Evolutionary conservation across 139 green algal genomes (phyloP).

Genomic region (Pseudopediastrum boryanum): DNA sequence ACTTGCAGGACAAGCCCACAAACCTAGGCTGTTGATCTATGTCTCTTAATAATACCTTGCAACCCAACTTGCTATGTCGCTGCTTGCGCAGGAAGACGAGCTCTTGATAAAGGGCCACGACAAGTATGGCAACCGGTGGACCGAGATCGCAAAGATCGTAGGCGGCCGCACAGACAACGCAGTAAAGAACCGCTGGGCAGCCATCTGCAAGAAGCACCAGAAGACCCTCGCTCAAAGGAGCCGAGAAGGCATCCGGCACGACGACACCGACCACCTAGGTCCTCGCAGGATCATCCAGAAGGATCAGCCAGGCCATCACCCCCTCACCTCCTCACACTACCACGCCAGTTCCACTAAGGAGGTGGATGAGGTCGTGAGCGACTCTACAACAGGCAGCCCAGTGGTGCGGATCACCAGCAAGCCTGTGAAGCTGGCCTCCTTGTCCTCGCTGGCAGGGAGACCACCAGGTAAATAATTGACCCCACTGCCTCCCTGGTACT

Average conservation of each 20-base stretch:
- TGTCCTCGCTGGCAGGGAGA: neutral
- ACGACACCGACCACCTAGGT: neutral
- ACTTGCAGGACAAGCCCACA: neutral
- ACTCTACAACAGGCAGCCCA: neutral
- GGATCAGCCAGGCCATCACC: conserved; percentile 24
- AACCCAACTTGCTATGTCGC: neutral
- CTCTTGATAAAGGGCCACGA: conserved; percentile 59
- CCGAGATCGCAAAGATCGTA: conserved; percentile 73
- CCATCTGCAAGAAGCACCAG: conserved; percentile 41
- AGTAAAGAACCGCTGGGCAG: conserved; percentile 69
- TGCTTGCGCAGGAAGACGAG: conserved; percentile 54
- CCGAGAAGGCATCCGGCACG: neutral
- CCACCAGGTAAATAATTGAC: neutral
- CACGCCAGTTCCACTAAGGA: neutral
- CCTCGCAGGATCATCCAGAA: conserved; percentile 1
- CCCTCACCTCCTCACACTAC: neutral
- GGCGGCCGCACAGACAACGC: conserved; percentile 78
- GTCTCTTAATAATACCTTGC: neutral
- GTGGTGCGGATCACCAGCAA: neutral
- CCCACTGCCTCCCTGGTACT: too few species aligned
- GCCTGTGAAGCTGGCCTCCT: neutral
- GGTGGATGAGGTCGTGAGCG: neutral
- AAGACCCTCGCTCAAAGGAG: neutral
- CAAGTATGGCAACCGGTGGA: conserved; percentile 75
- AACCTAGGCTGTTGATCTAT: neutral